A percentile compares a stretch with the other conserved stretches of the same genome.
phyloP scores from a whole-genome alignment of 2,329 filamentous ascomycete genomes.

The Xylaria sp. region DNA sequence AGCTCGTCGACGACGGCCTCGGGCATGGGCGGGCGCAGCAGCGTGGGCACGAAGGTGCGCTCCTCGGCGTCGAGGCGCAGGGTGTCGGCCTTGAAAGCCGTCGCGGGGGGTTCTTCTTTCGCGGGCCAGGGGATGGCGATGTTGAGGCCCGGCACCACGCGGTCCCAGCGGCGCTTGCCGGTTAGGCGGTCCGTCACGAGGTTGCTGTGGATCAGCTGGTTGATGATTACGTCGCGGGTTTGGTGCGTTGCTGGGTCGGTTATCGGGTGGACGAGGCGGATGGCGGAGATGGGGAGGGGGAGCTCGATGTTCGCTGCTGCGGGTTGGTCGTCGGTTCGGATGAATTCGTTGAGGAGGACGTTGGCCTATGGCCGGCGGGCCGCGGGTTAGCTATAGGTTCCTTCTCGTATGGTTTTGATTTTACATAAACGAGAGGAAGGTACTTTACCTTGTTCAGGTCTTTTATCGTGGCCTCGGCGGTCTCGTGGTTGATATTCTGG shows the following conservation, averaged over 20 bases:
- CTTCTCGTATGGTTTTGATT: not conserved
- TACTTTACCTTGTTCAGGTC: constrained; percentile 69
- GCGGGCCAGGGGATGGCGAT: constrained; percentile 81
- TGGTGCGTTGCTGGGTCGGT: constrained; percentile 71
- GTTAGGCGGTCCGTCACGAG: constrained; percentile 63
- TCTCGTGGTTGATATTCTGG: constrained; percentile 62
- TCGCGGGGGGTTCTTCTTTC: constrained; percentile 58
- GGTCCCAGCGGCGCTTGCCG: constrained; percentile 61
- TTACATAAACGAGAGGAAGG: too few relatives aligned
- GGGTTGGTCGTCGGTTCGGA: constrained; percentile 50
- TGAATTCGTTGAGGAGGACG: constrained; percentile 55
- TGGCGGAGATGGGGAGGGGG: constrained; percentile 73
- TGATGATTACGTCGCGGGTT: constrained; percentile 80
- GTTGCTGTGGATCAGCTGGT: constrained; percentile 69
- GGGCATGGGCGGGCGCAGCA: constrained; percentile 83
- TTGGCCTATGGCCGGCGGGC: constrained; percentile 50
- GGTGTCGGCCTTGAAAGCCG: constrained; percentile 75
- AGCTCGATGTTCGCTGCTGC: constrained; percentile 61
- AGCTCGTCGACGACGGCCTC: constrained; percentile 83
- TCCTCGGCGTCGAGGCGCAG: constrained; percentile 79
- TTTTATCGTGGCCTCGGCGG: constrained; percentile 70
- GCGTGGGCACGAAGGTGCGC: constrained; percentile 79
- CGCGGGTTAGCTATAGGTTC: constrained; percentile 26
- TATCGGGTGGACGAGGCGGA: constrained; percentile 85
- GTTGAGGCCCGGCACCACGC: constrained; percentile 77